Percentiles rank a stretch among this genome's conserved stretches.
Evolutionary conservation across 73 alveolate species (phyloP).

Genomic region (Stentor coeruleus): DNA sequence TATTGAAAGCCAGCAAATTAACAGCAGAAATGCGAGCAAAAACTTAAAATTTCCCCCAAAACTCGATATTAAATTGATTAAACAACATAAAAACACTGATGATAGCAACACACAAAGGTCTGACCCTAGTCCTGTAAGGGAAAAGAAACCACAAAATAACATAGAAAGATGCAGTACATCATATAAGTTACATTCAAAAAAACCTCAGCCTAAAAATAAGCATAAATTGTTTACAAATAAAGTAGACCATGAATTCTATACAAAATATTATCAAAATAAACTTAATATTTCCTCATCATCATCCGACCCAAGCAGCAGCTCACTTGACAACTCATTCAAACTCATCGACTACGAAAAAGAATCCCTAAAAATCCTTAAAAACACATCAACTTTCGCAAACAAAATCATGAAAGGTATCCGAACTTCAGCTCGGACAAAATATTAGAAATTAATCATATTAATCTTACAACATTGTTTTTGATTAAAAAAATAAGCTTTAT

Average conservation of each 20-base stretch:
- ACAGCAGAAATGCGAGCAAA: not conserved
- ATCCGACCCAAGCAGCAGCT: not conserved
- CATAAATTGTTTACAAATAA: too few species aligned
- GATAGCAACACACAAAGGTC: not conserved
- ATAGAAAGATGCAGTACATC: not conserved
- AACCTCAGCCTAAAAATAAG: too few species aligned
- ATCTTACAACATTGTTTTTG: too few species aligned
- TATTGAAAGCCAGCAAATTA: not conserved
- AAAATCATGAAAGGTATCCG: not conserved
- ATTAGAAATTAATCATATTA: too few species aligned
- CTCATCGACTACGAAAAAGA: not conserved
- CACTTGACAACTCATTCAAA: not conserved
- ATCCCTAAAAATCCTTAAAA: slow-evolving; percentile 1
- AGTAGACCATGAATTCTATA: not conserved
- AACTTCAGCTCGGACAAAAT: too few species aligned
- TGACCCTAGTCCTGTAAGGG: not conserved
- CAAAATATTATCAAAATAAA: not conserved
- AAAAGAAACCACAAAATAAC: too few species aligned
- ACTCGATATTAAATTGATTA: too few species aligned
- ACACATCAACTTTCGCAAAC: not conserved
- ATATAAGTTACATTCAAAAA: too few species aligned
- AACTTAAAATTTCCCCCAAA: too few species aligned
- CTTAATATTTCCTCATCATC: not conserved
- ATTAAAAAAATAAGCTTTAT: too few species aligned
- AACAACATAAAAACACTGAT: not conserved